Base-by-base conservation (phyloP, 1,284 basidiomycete genomes). In the Polyporus tsugae region DNA sequence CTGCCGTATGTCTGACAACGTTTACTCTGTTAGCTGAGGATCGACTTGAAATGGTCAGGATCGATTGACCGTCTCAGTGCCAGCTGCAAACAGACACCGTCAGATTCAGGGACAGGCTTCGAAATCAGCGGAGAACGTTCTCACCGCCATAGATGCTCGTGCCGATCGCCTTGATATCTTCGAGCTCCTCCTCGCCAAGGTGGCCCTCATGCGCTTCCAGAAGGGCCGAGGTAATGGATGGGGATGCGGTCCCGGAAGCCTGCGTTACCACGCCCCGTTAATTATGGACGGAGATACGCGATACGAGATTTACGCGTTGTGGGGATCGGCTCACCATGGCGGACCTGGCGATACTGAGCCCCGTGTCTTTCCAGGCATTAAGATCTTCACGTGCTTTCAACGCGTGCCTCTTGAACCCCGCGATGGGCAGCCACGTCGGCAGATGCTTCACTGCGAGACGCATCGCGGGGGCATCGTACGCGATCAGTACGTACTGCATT, bases 11-110 rank as follows among this genome's bases (percentile, higher is more conserved):
- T 68, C 57, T 65, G 25, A 13, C 36, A 46, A 19, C n/a, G 41
- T 60, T 25, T 17, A 6, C 11, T 15, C 11, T 15, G n/a, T 29
- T 15, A 25, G 44, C 59, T 6, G 15, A 39, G 5, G n/a, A 29
- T 57, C 38, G 46, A 59, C 13, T 55, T 22, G n/a, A 22, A 19
- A 13, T 53, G 9, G 11, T 7, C 11, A 53, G 13, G 6, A 29
- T 19, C 35, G n/a, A 36, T 38, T n/a, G 17, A 77, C 74, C 44
- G 77, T 76, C 19, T 78, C 77, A 3, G 70, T 70, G n/a, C 73
- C 77, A 41, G 73, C 77, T 77, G 10, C 6, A 4, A 29, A 60
- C 65, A 35, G n/a, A 17, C 52, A 13, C 11, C 17, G 15, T 22
- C 13, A 19, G 60, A 35, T 76, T 15, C 76, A 75, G 2, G 70